A percentile compares a stretch with the other conserved stretches of the same genome.
Evolutionary conservation across 345 rosid genomes (phyloP).

Genomic region (Boechera retrofracta): DNA sequence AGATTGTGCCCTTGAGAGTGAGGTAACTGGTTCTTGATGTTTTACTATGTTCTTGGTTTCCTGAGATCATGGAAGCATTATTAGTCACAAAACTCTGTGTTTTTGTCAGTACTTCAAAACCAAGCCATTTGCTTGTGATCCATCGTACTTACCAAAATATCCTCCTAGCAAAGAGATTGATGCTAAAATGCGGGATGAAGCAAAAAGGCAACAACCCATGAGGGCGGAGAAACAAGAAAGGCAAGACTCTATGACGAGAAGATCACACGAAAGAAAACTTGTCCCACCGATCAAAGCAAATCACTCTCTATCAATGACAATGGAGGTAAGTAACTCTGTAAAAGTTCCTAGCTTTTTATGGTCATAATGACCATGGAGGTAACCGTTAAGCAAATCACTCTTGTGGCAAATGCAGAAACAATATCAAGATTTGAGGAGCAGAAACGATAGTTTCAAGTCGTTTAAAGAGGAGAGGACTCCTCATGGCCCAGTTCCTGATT

Average conservation of each 20-base stretch:
- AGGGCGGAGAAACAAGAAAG: conserved; percentile 43
- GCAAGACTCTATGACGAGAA: conserved; percentile 35
- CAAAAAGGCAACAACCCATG: conserved; percentile 45
- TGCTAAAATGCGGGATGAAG: conserved; percentile 91
- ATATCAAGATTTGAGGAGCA: conserved; percentile 35
- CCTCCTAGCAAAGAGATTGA: conserved; percentile 98
- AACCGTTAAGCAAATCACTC: not conserved
- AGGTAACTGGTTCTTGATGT: conserved; percentile 30
- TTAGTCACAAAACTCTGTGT: conserved; percentile 22
- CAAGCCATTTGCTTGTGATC: conserved; percentile 89
- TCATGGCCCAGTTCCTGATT: conserved; percentile 29
- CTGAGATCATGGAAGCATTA: conserved; percentile 1
- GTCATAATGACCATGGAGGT: not conserved
- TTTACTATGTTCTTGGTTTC: conserved; percentile 22
- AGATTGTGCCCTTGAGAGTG: conserved; percentile 35
- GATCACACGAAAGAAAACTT: conserved; percentile 31
- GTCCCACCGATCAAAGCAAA: conserved; percentile 27
- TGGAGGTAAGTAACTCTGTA: conserved; percentile 41
- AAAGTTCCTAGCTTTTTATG: not conserved
- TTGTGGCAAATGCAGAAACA: conserved; percentile 41
- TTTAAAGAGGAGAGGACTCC: conserved; percentile 36
- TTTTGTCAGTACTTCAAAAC: conserved; percentile 70
- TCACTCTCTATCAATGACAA: conserved; percentile 29
- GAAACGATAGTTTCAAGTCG: conserved; percentile 37
- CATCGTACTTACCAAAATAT: conserved; percentile 84